phyloP scores from a whole-genome alignment of 345 rosid species.

The Ceriops decandra region DNA sequence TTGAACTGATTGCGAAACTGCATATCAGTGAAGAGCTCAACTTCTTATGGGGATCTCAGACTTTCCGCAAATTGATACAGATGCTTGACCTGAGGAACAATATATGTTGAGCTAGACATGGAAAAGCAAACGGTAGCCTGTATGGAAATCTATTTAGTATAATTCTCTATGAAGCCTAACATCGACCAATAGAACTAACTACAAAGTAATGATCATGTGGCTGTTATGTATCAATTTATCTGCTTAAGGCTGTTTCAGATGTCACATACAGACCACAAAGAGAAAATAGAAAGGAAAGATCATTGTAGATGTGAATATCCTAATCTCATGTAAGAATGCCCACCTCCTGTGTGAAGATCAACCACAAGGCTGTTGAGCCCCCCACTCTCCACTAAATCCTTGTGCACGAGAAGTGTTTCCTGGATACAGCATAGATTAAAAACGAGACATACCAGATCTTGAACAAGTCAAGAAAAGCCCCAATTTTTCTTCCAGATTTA shows the following conservation, averaged over 20 bases:
- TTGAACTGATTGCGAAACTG: no score
- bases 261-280: neutral
- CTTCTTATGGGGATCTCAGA: no score
- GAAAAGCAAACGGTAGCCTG: no score
- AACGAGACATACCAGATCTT: neutral
- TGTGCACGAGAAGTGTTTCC: conserved; percentile 39
- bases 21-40: no score
- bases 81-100: no score
- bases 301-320: neutral
- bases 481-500: neutral
- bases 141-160: no score
- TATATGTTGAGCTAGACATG: no score
- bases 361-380: conserved; percentile 16
- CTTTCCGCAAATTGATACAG: no score
- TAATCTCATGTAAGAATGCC: neutral
- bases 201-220: no score
- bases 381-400: conserved; percentile 20
- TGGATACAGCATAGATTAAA: conserved; percentile 15
- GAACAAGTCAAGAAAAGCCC: neutral
- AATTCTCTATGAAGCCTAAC: no score
- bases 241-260: neutral
- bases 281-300: neutral
- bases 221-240: neutral
- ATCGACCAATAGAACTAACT: no score
- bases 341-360: conserved; percentile 33